A percentile compares a stretch with the other conserved stretches of the same genome.
phyloP scores from a whole-genome alignment of 2,329 filamentous ascomycete species.

The Penicillium sclerotigenum region DNA sequence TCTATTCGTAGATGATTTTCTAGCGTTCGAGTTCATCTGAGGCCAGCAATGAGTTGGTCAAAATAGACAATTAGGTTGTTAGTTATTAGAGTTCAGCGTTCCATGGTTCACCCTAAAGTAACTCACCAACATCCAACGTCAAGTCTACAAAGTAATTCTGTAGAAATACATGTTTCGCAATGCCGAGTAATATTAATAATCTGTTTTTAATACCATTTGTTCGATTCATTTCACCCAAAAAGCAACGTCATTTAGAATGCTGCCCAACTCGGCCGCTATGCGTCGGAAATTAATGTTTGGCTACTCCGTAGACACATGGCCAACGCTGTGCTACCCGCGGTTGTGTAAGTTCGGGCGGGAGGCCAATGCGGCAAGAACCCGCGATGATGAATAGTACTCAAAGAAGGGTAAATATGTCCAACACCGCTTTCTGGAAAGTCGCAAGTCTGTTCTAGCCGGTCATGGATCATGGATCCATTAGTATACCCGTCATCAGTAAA shows the following conservation, averaged over 20 bases:
- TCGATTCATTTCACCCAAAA: background rate
- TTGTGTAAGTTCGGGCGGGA: conserved; percentile 1
- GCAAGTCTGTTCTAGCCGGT: background rate
- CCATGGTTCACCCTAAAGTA: conserved; percentile 9
- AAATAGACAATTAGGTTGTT: conserved; percentile 7
- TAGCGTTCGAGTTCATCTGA: background rate
- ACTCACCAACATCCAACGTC: conserved; percentile 5
- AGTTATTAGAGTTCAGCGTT: conserved; percentile 8
- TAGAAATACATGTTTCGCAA: background rate
- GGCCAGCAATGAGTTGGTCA: background rate
- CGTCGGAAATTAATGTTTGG: conserved; percentile 9
- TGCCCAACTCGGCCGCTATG: conserved; percentile 6
- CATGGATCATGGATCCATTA: background rate
- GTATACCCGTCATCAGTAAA: background rate
- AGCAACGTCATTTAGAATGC: background rate
- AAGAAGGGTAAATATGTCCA: background rate
- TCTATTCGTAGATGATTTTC: background rate
- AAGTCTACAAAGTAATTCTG: background rate
- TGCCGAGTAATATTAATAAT: background rate
- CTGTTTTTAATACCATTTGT: background rate
- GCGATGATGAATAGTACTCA: background rate
- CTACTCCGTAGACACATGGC: conserved; percentile 8
- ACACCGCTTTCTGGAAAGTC: background rate
- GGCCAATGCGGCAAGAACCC: conserved; percentile 7
- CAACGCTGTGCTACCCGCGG: conserved; percentile 5